Base-by-base conservation (phyloP, 805 yeast species). In the Candida tallmaniae region DNA sequence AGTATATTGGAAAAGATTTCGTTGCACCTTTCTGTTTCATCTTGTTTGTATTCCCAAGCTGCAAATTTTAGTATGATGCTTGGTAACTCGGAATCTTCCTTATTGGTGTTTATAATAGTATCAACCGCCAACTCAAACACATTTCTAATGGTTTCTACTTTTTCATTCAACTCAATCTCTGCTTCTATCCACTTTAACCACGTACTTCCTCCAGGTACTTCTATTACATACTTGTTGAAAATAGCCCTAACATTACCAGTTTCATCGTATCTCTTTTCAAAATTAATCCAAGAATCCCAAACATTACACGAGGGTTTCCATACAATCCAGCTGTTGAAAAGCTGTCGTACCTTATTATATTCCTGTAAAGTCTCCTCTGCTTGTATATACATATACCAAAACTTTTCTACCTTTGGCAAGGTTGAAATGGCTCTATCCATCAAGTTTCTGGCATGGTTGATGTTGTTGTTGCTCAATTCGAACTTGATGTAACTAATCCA, bases 391-490 rank as follows among this genome's bases (percentile, higher is more conserved):
- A 78, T 70, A 51, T 75, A 84, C 97, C 97, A 90, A 14, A 90
- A 60, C 53, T 89, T 89, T 47, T 83, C 89, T 4, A 82, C 78
- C 17, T 85, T 65, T 0, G 97, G 97, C 17, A 89, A 61, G 0
- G 76, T 56, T 2, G 78, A 71, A 0, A 83, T 78, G 0, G 87
- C 94, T 27, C 97, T 63, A 34, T 87, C 88, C 20, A 90, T 62
- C 18, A 93, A 48, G 51, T 90, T 89, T 45, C 96, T 64, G 0
- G 97, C 97, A 60, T 89, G 97, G 49, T 86, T 87, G 35, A 87
- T 70, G 46, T 82, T 86, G 41, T 77, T 74, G 24, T 72, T 67
- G 41, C 79, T 74, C 28, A 89, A 60, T 60, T 93, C 97, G 24
- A 78, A 55, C 48, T 86, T 88, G 8, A 85, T 74, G 56, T 93